A percentile compares a stretch with the other conserved stretches of the same genome.
phyloP scores from a whole-genome alignment of 2,329 filamentous ascomycete species.

The Aspergillus ochraceus region DNA sequence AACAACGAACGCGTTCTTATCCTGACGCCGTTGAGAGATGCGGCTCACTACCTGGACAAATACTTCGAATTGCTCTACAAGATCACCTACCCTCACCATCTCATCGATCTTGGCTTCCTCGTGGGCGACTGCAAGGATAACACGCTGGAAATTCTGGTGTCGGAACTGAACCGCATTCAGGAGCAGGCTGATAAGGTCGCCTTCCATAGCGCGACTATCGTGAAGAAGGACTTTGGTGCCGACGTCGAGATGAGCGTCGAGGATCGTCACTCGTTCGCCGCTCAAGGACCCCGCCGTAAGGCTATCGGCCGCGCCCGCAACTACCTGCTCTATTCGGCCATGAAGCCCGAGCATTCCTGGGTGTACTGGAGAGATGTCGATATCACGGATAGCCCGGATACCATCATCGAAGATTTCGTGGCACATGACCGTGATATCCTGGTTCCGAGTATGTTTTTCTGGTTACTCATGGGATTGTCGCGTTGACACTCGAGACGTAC shows the following conservation, averaged over 20 bases:
- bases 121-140: slow-evolving; percentile 91
- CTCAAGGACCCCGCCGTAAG: slow-evolving; percentile 86
- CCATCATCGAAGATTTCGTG: slow-evolving; percentile 92
- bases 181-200: slow-evolving; percentile 70
- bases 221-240: slow-evolving; percentile 88
- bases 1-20: slow-evolving; percentile 89
- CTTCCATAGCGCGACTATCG: slow-evolving; percentile 79
- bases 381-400: slow-evolving; percentile 83
- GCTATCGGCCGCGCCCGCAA: slow-evolving; percentile 88
- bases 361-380: slow-evolving; percentile 99
- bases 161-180: slow-evolving; percentile 86
- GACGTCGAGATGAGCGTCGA: slow-evolving; percentile 75
- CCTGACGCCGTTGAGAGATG: slow-evolving; percentile 89
- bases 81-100: slow-evolving; percentile 88
- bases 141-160: slow-evolving; percentile 79
- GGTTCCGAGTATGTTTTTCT: slow-evolving; percentile 75
- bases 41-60: slow-evolving; percentile 75
- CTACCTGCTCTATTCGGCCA: slow-evolving; percentile 77
- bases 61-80: slow-evolving; percentile 92
- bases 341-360: slow-evolving; percentile 96
- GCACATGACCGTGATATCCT: slow-evolving; percentile 90
- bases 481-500: background rate
- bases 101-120: slow-evolving; percentile 94
- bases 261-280: slow-evolving; percentile 80
- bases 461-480: background rate